Percentiles rank a stretch among this genome's conserved stretches.
These are phyloP conservation scores for Phaffia rhodozyma DNA, from an alignment of 1,284 basidiomycete genomes.

Conservation along the genomic window DNA sequence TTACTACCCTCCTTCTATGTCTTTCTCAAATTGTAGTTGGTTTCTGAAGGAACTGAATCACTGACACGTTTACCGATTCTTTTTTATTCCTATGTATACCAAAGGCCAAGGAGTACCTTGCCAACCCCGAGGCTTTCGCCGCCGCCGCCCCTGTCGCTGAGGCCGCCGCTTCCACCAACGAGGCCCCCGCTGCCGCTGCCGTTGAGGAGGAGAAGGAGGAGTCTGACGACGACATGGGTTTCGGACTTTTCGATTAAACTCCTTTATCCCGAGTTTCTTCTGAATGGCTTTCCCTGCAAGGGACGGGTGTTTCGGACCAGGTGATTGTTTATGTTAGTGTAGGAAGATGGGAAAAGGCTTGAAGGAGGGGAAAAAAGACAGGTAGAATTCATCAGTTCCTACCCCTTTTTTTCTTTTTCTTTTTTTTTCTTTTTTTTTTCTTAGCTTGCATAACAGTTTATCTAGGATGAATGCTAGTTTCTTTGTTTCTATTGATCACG, in stretches of 20 bases:
- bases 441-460: too few relatives aligned
- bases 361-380: neutral
- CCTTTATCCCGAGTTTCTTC: neutral
- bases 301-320: neutral
- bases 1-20: conserved; percentile 1
- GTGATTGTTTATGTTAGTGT: neutral
- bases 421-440: too few relatives aligned
- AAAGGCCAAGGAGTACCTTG: conserved; percentile 89
- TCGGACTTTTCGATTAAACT: conserved; percentile 71
- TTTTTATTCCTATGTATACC: neutral
- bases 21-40: neutral
- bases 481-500: too few relatives aligned
- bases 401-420: too few relatives aligned
- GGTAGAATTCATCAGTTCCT: neutral
- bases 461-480: too few relatives aligned
- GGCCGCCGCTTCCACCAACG: conserved; percentile 41
- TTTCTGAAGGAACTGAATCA: neutral
- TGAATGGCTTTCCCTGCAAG: neutral
- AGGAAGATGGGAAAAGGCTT: neutral
- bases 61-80: conserved; percentile 3
- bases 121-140: conserved; percentile 92
- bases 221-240: conserved; percentile 40
- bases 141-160: conserved; percentile 57
- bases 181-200: conserved; percentile 43
- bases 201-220: conserved; percentile 61